Percentiles rank a stretch among this genome's conserved stretches.
Conservation (phyloP, 306 rosid genomes). For the Cucumis melo region DNA sequence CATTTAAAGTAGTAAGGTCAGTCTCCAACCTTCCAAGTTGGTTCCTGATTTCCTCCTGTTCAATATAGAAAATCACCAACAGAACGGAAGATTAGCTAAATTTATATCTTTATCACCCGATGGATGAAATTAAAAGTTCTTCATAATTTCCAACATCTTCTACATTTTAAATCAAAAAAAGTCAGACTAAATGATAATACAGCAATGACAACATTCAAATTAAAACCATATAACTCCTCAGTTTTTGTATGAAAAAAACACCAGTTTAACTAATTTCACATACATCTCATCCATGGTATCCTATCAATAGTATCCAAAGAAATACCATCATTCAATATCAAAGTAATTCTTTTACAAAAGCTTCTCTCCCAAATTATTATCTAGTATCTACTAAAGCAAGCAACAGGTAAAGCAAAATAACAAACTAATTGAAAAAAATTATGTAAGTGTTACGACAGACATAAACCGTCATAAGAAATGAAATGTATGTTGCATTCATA, state of each 20-base stretch:
- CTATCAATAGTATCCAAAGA: no score
- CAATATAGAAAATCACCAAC: neutral
- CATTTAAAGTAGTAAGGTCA: conserved; percentile 34
- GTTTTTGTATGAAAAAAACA: neutral
- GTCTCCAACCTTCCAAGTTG: conserved; percentile 50
- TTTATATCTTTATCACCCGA: neutral
- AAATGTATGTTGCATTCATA: neutral
- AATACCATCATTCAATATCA: neutral
- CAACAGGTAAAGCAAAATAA: neutral
- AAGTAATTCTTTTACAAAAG: neutral
- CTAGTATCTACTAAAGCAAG: neutral
- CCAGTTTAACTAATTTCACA: neutral
- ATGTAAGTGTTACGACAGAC: neutral
- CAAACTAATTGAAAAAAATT: neutral
- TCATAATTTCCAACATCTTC: neutral
- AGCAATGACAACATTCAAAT: neutral
- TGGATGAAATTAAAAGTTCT: neutral
- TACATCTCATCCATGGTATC: no score
- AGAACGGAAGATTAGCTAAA: neutral
- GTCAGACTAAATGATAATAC: neutral
- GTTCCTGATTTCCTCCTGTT: conserved; percentile 69
- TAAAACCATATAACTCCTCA: neutral
- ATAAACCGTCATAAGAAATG: neutral
- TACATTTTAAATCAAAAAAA: neutral
- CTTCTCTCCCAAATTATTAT: neutral